Evolutionary conservation across 805 yeast genomes (phyloP).

Genomic region (Sugiyamaella floridensis): DNA sequence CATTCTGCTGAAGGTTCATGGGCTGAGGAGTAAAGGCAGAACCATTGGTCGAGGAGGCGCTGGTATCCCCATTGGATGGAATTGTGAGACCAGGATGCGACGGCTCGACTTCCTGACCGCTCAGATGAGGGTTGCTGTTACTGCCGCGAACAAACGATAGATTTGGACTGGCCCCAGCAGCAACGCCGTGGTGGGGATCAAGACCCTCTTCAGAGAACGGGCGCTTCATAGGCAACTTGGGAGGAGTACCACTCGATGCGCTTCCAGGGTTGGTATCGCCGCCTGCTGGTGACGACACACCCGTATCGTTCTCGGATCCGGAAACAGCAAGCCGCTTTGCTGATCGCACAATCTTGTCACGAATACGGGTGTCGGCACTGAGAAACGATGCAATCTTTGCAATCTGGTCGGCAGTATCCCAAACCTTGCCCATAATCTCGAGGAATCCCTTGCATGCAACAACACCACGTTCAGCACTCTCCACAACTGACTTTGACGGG

Average conservation of each 20-base stretch:
- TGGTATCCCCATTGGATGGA: background rate
- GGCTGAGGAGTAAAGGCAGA: background rate
- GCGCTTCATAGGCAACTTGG: background rate
- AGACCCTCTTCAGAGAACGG: slow-evolving; percentile 2
- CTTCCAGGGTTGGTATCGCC: background rate
- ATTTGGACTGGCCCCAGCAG: background rate
- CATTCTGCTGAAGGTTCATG: slow-evolving; percentile 1
- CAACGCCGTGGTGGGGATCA: background rate
- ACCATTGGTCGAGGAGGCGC: background rate
- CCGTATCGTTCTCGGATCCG: background rate
- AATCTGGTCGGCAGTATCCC: slow-evolving; percentile 47
- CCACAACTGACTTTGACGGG: slow-evolving; percentile 30
- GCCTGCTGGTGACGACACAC: background rate
- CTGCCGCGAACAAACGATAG: background rate
- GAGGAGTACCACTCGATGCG: background rate
- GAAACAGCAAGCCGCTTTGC: slow-evolving; percentile 11
- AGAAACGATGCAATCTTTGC: slow-evolving; percentile 43
- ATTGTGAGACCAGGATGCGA: background rate
- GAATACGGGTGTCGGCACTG: slow-evolving; percentile 19
- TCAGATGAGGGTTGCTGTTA: background rate
- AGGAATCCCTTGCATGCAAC: slow-evolving; percentile 32
- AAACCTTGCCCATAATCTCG: slow-evolving; percentile 41
- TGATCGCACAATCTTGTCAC: slow-evolving; percentile 16
- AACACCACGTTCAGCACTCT: slow-evolving; percentile 34
- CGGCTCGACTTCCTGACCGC: background rate